Conservation (phyloP, 441 rosid species). For the Pelargonium exstipulatum region DNA sequence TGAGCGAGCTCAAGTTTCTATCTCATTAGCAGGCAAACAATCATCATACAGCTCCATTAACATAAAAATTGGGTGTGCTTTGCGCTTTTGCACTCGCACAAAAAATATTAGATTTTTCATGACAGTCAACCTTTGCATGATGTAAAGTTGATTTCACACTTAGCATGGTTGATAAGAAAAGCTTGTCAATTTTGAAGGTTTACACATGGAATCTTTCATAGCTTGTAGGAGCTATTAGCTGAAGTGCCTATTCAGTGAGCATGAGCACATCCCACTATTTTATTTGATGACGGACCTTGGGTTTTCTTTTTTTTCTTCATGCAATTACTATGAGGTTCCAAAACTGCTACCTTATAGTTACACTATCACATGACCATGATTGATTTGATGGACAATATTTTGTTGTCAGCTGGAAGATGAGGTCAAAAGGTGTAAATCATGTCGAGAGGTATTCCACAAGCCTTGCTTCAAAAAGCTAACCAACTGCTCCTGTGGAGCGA, state of each 20-base stretch:
- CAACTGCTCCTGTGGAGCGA: conserved; percentile 60
- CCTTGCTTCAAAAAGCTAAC: conserved; percentile 62
- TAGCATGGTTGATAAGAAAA: background rate
- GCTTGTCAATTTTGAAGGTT: background rate
- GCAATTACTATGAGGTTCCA: background rate
- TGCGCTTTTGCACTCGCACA: conserved; percentile 1
- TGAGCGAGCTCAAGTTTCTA: background rate
- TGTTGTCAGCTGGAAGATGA: conserved; percentile 63
- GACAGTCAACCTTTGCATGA: background rate
- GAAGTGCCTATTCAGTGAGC: background rate
- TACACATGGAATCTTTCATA: background rate
- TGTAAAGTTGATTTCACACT: background rate
- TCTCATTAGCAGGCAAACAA: too few relatives aligned
- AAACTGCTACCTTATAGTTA: background rate
- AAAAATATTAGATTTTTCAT: background rate
- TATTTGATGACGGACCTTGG: background rate
- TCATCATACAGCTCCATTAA: too few relatives aligned
- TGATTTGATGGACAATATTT: conserved; percentile 17
- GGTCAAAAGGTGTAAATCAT: conserved; percentile 55
- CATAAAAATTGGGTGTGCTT: background rate
- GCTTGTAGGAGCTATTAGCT: background rate
- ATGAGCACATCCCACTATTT: background rate
- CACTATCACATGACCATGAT: background rate
- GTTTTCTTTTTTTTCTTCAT: background rate
- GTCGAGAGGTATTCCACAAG: conserved; percentile 64